Conservation (phyloP, 768 basidiomycete species). For the Lentinula edodes region DNA sequence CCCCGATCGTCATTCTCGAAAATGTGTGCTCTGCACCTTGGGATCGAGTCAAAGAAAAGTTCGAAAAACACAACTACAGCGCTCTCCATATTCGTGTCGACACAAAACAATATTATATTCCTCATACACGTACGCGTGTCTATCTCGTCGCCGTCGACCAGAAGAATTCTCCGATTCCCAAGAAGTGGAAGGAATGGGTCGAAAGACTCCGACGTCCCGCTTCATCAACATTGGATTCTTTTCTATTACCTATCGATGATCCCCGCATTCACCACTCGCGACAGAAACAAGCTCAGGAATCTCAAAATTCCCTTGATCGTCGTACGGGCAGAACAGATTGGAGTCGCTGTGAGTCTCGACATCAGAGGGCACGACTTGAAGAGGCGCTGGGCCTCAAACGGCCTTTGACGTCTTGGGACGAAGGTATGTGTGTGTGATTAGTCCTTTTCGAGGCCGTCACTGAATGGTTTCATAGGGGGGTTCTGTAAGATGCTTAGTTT, state of each 20-base stretch:
- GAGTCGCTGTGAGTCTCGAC: constrained; percentile 89
- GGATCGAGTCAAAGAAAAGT: constrained; percentile 68
- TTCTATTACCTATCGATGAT: constrained; percentile 87
- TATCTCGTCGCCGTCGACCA: constrained; percentile 80
- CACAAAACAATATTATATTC: constrained; percentile 88
- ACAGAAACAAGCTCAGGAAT: constrained; percentile 74
- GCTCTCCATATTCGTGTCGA: constrained; percentile 69
- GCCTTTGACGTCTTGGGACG: constrained; percentile 90
- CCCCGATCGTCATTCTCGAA: constrained; percentile 89
- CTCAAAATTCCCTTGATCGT: constrained; percentile 57
- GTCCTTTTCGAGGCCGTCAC: neutral
- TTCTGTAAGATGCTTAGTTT: constrained; percentile 83
- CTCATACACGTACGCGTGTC: constrained; percentile 89
- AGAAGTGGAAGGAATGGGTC: constrained; percentile 62
- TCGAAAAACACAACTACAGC: constrained; percentile 70
- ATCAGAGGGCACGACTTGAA: constrained; percentile 81
- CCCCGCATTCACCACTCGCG: constrained; percentile 87
- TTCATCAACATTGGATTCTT: constrained; percentile 86
- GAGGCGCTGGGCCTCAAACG: constrained; percentile 78
- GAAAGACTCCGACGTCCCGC: constrained; percentile 74
- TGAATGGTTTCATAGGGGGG: constrained; percentile 46
- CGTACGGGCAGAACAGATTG: constrained; percentile 79
- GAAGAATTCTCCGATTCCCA: constrained; percentile 52
- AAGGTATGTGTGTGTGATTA: constrained; percentile 43
- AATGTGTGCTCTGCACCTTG: constrained; percentile 94